A percentile compares a stretch with the other conserved stretches of the same genome.
phyloP scores from a whole-genome alignment of 2,329 filamentous ascomycete species.

The Aspergillus brasiliensis region DNA sequence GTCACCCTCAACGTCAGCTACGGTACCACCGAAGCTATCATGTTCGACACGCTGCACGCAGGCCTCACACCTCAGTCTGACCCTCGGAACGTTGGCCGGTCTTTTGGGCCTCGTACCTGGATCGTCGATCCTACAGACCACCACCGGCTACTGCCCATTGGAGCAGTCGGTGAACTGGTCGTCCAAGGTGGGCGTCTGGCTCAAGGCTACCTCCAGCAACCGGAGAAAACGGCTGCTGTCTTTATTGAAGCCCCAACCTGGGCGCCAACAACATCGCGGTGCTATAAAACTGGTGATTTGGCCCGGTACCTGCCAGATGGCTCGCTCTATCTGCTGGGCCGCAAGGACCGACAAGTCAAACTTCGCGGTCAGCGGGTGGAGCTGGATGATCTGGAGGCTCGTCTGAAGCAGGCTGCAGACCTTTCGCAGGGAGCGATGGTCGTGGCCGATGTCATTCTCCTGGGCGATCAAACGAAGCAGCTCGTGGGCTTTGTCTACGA shows the following conservation, averaged over 20 bases:
- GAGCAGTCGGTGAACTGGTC: constrained; percentile 23
- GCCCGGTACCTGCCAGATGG: background rate
- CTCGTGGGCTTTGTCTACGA: background rate
- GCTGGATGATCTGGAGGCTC: background rate
- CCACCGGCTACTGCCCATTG: constrained; percentile 14
- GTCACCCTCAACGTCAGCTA: constrained; percentile 41
- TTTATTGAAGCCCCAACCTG: background rate
- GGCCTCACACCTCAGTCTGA: background rate
- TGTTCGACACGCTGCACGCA: constrained; percentile 13
- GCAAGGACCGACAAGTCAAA: background rate
- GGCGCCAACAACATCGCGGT: background rate
- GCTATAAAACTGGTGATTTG: background rate
- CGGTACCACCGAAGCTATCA: constrained; percentile 29
- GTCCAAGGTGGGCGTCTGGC: constrained; percentile 26
- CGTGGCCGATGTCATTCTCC: background rate
- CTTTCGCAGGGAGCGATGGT: background rate
- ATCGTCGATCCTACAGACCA: constrained; percentile 40
- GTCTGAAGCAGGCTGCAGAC: background rate
- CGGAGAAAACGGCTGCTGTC: background rate
- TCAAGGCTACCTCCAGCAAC: background rate
- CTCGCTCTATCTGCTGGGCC: background rate
- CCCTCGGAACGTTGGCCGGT: too few species aligned
- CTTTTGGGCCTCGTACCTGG: background rate
- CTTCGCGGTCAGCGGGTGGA: background rate
- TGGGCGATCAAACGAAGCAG: background rate